Evolutionary conservation across 2,329 filamentous ascomycete species (phyloP), one percentile per base, ranked within the genome.

Genomic region (Immersiporthe knoxdaviesiana): DNA sequence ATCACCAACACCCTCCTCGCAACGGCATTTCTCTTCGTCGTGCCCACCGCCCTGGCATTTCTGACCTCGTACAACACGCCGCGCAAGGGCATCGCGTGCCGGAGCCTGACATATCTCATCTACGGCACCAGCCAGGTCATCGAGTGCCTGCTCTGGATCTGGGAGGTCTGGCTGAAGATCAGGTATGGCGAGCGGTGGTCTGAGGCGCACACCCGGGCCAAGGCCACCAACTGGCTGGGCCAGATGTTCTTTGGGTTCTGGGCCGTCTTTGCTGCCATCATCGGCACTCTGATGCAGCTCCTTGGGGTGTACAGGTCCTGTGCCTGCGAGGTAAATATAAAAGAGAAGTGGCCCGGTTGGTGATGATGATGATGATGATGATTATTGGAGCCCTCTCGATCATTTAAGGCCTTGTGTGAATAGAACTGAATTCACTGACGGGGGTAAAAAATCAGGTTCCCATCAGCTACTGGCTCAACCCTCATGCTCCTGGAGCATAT

Each of bases 241-340:
- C 76, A 78, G 65, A 72, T 75, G 1, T 74, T 78, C 47, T 73
- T 77, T 1, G 77, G 77, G 1, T 74, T 76, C 65, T 76, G 78
- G 16, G 73, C 75, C 2, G 71, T 77, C 80, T 74, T 84, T 80
- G 52, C 75, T 0, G 70, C 74, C 10, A 70, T 76, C 10, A 71
- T 70, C 10, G 74, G 75, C 24, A 76, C 74, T 2, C 24, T 72
- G 12, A 73, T 76, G 72, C 74, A 76, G 68, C 69, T 76, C 14
- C 66, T 75, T 35, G 74, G 74, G 21, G 72, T 76, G 18, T 76
- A 76, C 37, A 63, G 72, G 62, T 72, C 73, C 7, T 69, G 71
- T 41, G 70, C 72, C 21, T 75, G 78, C 21, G 63, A 56, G 63
- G 68, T 72, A 47, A 58, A 32, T n/a, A n/a, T n/a, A n/a, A n/a